Evolutionary conservation across 2,329 filamentous ascomycete genomes (phyloP).

Genomic region (Monilinia fructicola): DNA sequence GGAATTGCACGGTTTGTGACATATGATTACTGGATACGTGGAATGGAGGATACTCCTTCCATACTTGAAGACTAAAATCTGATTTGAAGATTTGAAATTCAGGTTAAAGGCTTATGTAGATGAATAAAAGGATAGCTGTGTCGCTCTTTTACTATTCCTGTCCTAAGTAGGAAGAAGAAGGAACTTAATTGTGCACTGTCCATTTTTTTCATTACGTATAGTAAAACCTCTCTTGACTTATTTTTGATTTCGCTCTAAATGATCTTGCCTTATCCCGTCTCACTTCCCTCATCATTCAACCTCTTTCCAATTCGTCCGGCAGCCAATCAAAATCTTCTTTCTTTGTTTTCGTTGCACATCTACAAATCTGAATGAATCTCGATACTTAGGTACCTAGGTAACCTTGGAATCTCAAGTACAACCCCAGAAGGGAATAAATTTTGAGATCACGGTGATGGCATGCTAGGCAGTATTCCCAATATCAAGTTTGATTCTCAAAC

Average conservation of each 20-base stretch:
- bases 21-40: background rate
- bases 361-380: background rate
- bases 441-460: background rate
- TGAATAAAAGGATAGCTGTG: background rate
- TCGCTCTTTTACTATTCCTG: background rate
- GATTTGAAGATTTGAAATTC: background rate
- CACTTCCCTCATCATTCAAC: background rate
- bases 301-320: background rate
- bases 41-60: background rate
- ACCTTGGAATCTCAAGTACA: background rate
- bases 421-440: background rate
- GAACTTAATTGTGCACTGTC: background rate
- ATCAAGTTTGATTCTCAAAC: background rate
- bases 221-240: background rate
- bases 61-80: background rate
- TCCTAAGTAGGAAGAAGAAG: fast-evolving
- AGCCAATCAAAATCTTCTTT: background rate
- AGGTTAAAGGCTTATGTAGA: background rate
- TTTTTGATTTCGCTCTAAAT: background rate
- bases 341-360: background rate
- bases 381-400: no score
- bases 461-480: background rate
- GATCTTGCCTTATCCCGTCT: background rate
- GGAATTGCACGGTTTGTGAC: background rate
- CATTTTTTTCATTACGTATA: background rate